Base-by-base conservation (phyloP, 257 asterid species). In the Solanum bulbocastanum region DNA sequence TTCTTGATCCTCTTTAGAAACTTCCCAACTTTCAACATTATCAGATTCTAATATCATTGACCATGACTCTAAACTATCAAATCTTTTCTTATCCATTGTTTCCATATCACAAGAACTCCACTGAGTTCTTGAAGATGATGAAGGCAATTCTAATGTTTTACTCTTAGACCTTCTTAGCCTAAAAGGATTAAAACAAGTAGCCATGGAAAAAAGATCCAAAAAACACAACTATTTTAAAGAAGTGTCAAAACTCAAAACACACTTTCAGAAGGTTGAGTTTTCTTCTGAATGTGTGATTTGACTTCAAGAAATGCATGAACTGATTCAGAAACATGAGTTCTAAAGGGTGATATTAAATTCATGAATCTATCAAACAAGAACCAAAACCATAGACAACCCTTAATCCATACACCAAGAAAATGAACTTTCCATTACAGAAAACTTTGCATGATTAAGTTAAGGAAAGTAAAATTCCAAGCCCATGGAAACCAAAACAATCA, bases 51-150 rank as follows among this genome's bases (percentile, higher is more conserved):
- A 83, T 62, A 97, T 95, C 99, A 96, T 96, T 27, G 99, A 96
- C 99, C 99, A 97, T 32, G 99, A 97, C 58, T 97, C 99, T 71
- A 96, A 75, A 89, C 99, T 97, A 91, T 97, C 99, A 89, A 95
- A 93, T 81, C 99, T 92, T 91, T 91, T 97, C 91, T 94, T 91
- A 69, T 96, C 99, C 99, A 97, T 95, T 88, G 86, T 93, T 33
- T 92, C 92, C 5, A 74, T 83, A 22, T 93, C 95, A 36, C 56
- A 71, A 18, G 86, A 75, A 87, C 89, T 88, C 37, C 91, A 62
- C 60, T 90, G 93, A n/a, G 89, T 83, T 90, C 88, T 90, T 74
- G 93, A 91, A 27, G 98, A 93, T 1, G 97, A 86, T 7, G 96
- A 91, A 73, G 96, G 94, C 18, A 89, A 82, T 44, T 93, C 82